Base-by-base conservation (phyloP, 83 land plant species). In the Thuja plicata region DNA sequence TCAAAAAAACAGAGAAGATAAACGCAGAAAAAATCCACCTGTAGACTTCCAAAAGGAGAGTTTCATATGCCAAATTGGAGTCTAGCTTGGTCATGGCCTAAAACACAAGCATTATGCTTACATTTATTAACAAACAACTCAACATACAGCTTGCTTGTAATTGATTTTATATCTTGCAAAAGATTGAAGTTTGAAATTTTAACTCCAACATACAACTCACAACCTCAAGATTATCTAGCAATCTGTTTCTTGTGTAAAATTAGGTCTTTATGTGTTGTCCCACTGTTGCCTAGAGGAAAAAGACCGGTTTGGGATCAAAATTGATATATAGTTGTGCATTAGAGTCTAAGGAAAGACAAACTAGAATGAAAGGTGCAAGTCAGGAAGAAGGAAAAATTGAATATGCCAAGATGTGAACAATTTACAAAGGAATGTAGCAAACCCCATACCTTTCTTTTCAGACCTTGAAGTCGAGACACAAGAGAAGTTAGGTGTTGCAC, bases 401-500 rank as follows among this genome's bases (percentile, higher is more conserved):
- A n/a, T 30, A 83, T 30, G 34, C 55, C 12, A 46, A 46, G 55
- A 3, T 27, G 12, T 46, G 11, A 27, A 11, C 24, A 21, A 41
- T 80, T 80, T 80, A 21, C n/a, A 41, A 80, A 43, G 52, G 6
- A 11, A 77, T 62, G n/a, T 19, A 32, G 21, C 57, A 89, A 70
- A 77, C 45, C 17, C 38, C 66, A 83, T 91, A 98, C 99, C 99
- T 98, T 98, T 60, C 99, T 86, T 90, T 98, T 98, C 88, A 98
- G 96, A 73, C 99, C 99, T 86, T 98, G 99, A 80, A 98, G 92
- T 12, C 99, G 92, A 84, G 96, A 96, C 48, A 98, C 99, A 48
- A 98, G 94, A 81, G 96, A 94, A 43, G 91, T 94, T 89, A 98
- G 96, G 77, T 95, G 97, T 57, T 90, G 88, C 21, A 95, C 97